phyloP scores from a whole-genome alignment of 768 basidiomycete species.

The Lenzites betulinus region DNA sequence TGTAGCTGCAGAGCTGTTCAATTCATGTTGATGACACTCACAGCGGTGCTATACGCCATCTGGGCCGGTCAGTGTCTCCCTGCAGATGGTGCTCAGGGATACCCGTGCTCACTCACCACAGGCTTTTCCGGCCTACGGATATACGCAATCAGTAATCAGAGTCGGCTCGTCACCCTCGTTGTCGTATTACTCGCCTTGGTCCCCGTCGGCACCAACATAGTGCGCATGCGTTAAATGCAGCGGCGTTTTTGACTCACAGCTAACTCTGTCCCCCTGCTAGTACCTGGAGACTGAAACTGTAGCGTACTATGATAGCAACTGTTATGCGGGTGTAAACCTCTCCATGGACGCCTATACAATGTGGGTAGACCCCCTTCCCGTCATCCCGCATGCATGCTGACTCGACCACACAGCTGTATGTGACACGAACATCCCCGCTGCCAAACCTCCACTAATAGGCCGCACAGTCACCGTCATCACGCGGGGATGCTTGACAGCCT shows the following conservation, averaged over 20 bases:
- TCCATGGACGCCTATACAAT: too few relatives aligned
- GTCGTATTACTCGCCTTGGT: constrained; percentile 16
- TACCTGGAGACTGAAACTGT: neutral
- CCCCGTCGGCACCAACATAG: constrained; percentile 12
- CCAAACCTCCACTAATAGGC: too few relatives aligned
- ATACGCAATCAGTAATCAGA: constrained; percentile 14
- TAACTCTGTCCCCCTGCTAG: neutral
- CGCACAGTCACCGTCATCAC: constrained; percentile 8
- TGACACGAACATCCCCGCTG: too few relatives aligned
- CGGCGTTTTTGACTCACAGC: neutral
- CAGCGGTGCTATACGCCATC: constrained; percentile 10
- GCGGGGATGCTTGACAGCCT: constrained; percentile 6
- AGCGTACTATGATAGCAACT: neutral
- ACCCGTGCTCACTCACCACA: neutral
- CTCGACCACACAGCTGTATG: neutral
- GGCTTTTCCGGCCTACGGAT: constrained; percentile 18
- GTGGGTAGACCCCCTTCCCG: too few relatives aligned
- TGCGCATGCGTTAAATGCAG: neutral
- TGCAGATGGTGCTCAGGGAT: neutral
- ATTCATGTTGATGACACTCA: neutral
- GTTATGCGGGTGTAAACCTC: neutral
- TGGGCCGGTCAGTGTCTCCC: constrained; percentile 14
- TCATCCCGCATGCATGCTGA: neutral
- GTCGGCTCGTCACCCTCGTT: neutral
- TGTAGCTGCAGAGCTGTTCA: constrained; percentile 10